A percentile compares a stretch with the other conserved stretches of the same genome.
phyloP scores from a whole-genome alignment of 176 grass and related monocot genomes.

The Triticum timopheevii region DNA sequence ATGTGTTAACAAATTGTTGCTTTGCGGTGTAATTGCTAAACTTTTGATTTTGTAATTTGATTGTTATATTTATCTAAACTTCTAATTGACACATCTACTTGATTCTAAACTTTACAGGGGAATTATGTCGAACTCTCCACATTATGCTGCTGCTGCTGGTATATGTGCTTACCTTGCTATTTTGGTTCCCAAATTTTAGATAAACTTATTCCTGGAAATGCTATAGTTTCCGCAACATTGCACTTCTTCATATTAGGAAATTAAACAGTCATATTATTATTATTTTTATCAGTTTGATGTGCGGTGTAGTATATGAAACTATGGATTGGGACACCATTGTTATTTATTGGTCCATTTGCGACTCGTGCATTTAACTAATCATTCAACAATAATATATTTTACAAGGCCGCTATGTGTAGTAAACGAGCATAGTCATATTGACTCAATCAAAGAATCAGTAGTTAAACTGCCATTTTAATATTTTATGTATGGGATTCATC shows the following conservation, averaged over 20 bases:
- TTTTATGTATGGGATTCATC: neutral
- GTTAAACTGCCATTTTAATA: neutral
- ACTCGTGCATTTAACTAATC: neutral
- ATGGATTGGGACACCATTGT: neutral
- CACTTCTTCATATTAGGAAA: neutral
- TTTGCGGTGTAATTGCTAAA: no score
- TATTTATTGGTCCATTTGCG: neutral
- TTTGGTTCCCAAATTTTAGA: neutral
- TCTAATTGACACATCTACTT: constrained; percentile 20
- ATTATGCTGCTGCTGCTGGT: constrained; percentile 31
- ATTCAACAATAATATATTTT: no score
- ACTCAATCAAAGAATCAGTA: neutral
- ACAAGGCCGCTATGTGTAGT: no score
- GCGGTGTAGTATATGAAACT: neutral
- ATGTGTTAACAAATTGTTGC: no score
- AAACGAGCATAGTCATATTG: no score
- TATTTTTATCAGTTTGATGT: neutral
- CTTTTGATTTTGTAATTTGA: no score
- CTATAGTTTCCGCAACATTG: neutral
- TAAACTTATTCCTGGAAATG: neutral
- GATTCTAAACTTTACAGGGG: constrained; percentile 36
- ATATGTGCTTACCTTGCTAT: neutral
- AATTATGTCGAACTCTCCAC: constrained; percentile 34
- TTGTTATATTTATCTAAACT: neutral
- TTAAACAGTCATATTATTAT: neutral